Percentiles rank a stretch among this genome's conserved stretches.
These are phyloP conservation scores for Aspergillus glaucus DNA, from an alignment of 2,329 filamentous ascomycete species.

Conservation along the genomic window DNA sequence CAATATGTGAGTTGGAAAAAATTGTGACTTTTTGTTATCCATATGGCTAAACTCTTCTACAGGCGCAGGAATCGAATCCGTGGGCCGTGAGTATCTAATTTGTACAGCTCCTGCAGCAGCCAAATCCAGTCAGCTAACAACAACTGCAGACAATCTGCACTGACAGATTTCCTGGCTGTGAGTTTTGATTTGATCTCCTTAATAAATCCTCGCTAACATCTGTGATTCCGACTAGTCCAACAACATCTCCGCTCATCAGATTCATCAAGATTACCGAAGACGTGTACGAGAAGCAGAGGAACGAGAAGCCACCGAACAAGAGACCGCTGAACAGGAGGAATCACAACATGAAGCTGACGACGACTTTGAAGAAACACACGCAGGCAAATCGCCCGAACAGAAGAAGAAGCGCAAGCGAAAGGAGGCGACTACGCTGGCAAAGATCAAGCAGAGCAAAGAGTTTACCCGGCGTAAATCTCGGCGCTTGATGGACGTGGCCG, in stretches of 20 bases:
- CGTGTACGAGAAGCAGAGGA: constrained; percentile 46
- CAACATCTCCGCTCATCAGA: constrained; percentile 60
- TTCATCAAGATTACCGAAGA: constrained; percentile 53
- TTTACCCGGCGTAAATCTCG: constrained; percentile 41
- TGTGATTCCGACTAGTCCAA: constrained; percentile 43
- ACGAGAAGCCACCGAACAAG: constrained; percentile 22
- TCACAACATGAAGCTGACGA: constrained; percentile 27
- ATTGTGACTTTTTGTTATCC: not conserved
- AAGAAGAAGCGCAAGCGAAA: constrained; percentile 53
- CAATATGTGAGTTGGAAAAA: not conserved
- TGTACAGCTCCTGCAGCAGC: not conserved
- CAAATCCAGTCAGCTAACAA: constrained; percentile 9
- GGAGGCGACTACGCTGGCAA: constrained; percentile 40
- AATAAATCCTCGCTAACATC: not conserved
- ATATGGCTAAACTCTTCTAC: not conserved
- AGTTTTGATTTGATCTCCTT: constrained; percentile 19
- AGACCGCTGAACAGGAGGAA: constrained; percentile 15
- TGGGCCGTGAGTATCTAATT: constrained; percentile 40
- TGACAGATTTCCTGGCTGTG: constrained; percentile 63
- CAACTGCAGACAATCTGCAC: constrained; percentile 50
- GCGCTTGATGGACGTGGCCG: constrained; percentile 36
- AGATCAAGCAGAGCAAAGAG: constrained; percentile 47
- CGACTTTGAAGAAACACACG: constrained; percentile 28
- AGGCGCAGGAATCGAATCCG: constrained; percentile 30
- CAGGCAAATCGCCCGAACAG: constrained; percentile 38